Conservation (phyloP, 768 basidiomycete species). For the Xerocomellus dryophilus region DNA sequence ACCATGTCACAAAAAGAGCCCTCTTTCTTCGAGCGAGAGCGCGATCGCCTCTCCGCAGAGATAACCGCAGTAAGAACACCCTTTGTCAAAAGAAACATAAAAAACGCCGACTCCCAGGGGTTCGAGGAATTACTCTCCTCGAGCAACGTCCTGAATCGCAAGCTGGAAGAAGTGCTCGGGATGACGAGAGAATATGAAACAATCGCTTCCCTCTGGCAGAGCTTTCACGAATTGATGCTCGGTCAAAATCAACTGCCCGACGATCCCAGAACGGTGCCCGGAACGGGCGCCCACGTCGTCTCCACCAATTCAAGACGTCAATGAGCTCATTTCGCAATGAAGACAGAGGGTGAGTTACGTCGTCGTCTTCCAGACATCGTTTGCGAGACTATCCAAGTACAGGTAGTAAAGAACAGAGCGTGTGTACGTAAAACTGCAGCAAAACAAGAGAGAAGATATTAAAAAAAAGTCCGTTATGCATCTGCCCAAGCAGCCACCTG, state of each 20-base stretch:
- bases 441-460: slow-evolving; percentile 29
- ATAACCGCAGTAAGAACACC: slow-evolving; percentile 59
- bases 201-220: slow-evolving; percentile 81
- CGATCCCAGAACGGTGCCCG: slow-evolving; percentile 45
- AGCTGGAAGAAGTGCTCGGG: slow-evolving; percentile 86
- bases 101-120: slow-evolving; percentile 44
- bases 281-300: slow-evolving; percentile 70
- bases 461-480: slow-evolving; percentile 34
- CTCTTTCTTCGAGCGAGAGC: slow-evolving; percentile 76
- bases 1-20: slow-evolving; percentile 40
- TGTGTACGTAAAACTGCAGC: slow-evolving; percentile 34
- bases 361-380: slow-evolving; percentile 19
- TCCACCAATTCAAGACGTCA: slow-evolving; percentile 28
- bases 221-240: slow-evolving; percentile 76
- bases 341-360: slow-evolving; percentile 19
- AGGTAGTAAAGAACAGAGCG: slow-evolving; percentile 28
- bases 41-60: slow-evolving; percentile 69
- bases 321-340: slow-evolving; percentile 5
- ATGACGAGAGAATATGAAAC: slow-evolving; percentile 93
- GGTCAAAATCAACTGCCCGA: slow-evolving; percentile 38
- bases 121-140: slow-evolving; percentile 87
- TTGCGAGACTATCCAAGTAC: slow-evolving; percentile 40
- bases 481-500: slow-evolving; percentile 58
- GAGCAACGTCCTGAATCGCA: slow-evolving; percentile 83
- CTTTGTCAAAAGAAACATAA: neutral